Percentiles rank a stretch among this genome's conserved stretches.
Conservation (phyloP, 257 asterid genomes). For the Fraxinus excelsior region DNA sequence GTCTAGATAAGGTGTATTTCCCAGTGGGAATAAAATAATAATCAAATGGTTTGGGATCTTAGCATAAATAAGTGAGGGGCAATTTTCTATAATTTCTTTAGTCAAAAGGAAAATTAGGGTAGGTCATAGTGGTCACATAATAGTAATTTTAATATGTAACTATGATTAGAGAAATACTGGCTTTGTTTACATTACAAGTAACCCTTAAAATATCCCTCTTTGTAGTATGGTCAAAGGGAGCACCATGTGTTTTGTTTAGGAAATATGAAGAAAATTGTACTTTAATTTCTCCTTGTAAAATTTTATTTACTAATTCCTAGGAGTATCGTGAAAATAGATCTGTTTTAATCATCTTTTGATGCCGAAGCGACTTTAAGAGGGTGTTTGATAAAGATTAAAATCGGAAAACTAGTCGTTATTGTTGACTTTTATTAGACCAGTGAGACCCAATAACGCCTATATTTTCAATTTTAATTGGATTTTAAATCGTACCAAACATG, state of each 20-base stretch:
- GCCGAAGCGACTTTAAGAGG: neutral
- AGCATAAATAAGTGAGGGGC: conserved; percentile 15
- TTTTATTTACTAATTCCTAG: conserved; percentile 21
- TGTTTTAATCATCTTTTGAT: neutral
- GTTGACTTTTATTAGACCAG: too few species aligned
- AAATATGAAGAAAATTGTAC: conserved; percentile 3
- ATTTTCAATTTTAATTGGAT: too few species aligned
- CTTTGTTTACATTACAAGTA: conserved; percentile 30
- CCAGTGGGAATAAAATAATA: conserved; percentile 31
- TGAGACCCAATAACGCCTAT: too few species aligned
- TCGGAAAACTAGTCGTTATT: too few species aligned
- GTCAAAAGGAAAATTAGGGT: conserved; percentile 34
- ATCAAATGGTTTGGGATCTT: neutral
- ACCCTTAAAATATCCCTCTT: conserved; percentile 22
- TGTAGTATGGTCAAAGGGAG: conserved; percentile 39
- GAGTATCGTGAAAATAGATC: conserved; percentile 8
- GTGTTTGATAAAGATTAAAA: too few species aligned
- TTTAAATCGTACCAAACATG: too few species aligned
- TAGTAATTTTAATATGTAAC: conserved; percentile 1
- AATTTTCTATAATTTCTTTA: conserved; percentile 27
- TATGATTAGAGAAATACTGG: conserved; percentile 21
- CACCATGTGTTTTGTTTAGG: conserved; percentile 40
- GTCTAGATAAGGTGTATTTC: conserved; percentile 55
- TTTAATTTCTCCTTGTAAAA: conserved; percentile 4
- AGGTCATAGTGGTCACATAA: conserved; percentile 31